phyloP scores from a whole-genome alignment of 345 rosid species.

The Ailanthus altissimus region DNA sequence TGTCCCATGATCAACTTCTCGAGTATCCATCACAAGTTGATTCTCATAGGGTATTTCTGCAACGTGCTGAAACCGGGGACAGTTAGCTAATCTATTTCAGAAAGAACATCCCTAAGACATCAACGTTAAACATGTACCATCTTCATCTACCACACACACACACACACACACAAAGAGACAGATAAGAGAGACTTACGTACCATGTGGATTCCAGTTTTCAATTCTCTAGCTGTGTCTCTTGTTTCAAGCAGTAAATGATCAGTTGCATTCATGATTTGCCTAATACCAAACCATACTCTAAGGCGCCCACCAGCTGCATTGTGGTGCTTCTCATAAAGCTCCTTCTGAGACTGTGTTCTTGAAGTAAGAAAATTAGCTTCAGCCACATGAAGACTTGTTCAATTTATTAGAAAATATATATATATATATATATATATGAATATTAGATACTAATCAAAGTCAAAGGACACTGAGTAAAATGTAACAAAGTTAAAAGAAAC shows the following conservation, averaged over 20 bases:
- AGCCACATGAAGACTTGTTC: background rate
- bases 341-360: constrained; percentile 61
- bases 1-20: constrained; percentile 58
- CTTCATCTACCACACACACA: background rate
- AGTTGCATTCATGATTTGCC: constrained; percentile 69
- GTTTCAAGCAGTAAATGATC: constrained; percentile 59
- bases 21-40: constrained; percentile 43
- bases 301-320: constrained; percentile 69
- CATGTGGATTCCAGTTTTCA: constrained; percentile 75
- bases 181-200: constrained; percentile 31
- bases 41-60: constrained; percentile 59
- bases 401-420: too few relatives aligned
- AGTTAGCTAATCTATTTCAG: constrained; percentile 4
- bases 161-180: background rate
- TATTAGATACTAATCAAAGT: background rate
- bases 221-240: constrained; percentile 53
- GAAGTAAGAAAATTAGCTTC: constrained; percentile 25
- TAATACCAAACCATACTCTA: constrained; percentile 67
- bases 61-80: constrained; percentile 41
- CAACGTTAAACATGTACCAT: background rate
- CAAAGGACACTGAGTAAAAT: background rate
- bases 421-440: too few relatives aligned
- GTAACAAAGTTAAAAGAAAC: background rate
- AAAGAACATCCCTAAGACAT: too few relatives aligned
- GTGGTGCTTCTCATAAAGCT: constrained; percentile 57